A percentile compares a stretch with the other conserved stretches of the same genome.
Evolutionary conservation across 2,329 filamentous ascomycete species (phyloP).

Genomic region (Trichoderma asperellum): DNA sequence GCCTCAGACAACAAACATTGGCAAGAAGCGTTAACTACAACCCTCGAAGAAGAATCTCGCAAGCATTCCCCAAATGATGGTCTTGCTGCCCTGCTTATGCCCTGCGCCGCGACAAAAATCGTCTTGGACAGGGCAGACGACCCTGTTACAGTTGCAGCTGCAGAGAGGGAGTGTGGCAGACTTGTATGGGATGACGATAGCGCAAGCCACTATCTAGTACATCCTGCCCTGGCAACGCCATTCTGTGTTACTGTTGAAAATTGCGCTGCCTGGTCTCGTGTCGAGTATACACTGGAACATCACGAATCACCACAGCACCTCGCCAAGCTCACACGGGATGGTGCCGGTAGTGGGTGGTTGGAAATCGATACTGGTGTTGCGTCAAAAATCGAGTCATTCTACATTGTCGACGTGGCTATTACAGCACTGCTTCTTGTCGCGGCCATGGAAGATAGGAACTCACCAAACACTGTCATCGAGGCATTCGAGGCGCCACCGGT

Average conservation of each 20-base stretch:
- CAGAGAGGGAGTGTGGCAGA: conserved; percentile 69
- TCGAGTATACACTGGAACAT: conserved; percentile 68
- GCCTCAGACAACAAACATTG: conserved; percentile 53
- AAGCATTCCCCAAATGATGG: conserved; percentile 62
- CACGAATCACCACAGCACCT: conserved; percentile 64
- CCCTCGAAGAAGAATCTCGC: conserved; percentile 59
- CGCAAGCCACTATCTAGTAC: conserved; percentile 63
- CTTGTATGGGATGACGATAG: conserved; percentile 72
- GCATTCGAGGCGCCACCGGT: conserved; percentile 63
- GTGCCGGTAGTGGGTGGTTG: conserved; percentile 61
- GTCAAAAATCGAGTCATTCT: conserved; percentile 62
- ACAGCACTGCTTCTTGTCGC: conserved; percentile 64
- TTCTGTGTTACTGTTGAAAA: conserved; percentile 65
- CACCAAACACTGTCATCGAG: conserved; percentile 46
- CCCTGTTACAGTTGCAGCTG: conserved; percentile 61
- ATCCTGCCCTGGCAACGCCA: conserved; percentile 64
- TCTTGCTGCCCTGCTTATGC: conserved; percentile 70
- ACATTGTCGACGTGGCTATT: conserved; percentile 65
- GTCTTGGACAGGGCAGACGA: conserved; percentile 65
- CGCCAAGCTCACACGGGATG: conserved; percentile 63
- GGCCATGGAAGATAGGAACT: conserved; percentile 57
- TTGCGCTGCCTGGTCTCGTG: conserved; percentile 61
- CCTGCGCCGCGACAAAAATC: conserved; percentile 64
- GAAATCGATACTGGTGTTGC: conserved; percentile 66
- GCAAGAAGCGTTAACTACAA: conserved; percentile 62